Evolutionary conservation across 2,329 filamentous ascomycete species (phyloP).

Genomic region (Cladophialophora psammophila): DNA sequence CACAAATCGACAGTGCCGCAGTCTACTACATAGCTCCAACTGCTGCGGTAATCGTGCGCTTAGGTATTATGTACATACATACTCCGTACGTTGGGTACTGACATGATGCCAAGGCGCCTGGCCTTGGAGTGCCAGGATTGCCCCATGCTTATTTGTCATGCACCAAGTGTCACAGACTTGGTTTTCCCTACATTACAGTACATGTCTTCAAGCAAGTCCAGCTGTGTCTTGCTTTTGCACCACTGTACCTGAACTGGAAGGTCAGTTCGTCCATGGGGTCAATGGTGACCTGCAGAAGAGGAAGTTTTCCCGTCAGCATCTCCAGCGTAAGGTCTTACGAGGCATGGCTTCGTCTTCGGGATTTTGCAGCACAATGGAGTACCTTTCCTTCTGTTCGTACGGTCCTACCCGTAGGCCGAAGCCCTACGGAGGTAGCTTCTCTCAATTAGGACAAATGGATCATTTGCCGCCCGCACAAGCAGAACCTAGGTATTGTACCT

Average conservation of each 20-base stretch:
- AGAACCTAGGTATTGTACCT: not conserved
- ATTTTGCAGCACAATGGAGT: not conserved
- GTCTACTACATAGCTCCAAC: too few relatives aligned
- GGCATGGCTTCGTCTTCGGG: not conserved
- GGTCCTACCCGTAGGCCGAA: slow-evolving; percentile 18
- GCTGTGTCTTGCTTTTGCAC: not conserved
- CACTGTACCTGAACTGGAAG: not conserved
- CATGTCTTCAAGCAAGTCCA: not conserved
- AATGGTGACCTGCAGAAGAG: slow-evolving; percentile 9
- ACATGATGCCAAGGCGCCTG: too few relatives aligned
- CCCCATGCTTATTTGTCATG: not conserved
- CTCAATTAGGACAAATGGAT: not conserved
- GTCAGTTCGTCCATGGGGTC: not conserved
- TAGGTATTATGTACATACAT: too few relatives aligned
- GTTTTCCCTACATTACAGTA: not conserved
- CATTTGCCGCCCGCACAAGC: slow-evolving; percentile 8
- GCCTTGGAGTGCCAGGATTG: not conserved
- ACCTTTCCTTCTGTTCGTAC: not conserved
- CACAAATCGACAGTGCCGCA: too few relatives aligned
- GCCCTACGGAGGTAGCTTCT: not conserved
- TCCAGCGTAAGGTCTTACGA: slow-evolving; percentile 19
- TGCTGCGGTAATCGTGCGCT: too few relatives aligned
- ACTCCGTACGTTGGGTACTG: too few relatives aligned
- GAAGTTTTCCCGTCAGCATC: slow-evolving; percentile 19
- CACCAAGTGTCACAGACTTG: too few relatives aligned